Percentiles rank a stretch among this genome's conserved stretches.
phyloP scores from a whole-genome alignment of 2,329 filamentous ascomycete species.

The Fusarium sp. region DNA sequence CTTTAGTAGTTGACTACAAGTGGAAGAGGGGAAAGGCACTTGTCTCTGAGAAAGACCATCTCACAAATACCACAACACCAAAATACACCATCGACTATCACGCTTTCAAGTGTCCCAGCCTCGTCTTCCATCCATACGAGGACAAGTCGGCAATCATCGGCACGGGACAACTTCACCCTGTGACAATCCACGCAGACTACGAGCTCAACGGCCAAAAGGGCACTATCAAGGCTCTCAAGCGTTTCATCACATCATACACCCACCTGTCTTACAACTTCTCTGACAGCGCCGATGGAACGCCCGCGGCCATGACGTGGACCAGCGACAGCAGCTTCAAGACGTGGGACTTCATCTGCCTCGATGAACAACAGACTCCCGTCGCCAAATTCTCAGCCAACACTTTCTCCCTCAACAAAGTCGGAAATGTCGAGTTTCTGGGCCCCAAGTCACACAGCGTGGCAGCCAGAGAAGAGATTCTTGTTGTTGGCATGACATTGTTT shows the following conservation, averaged over 20 bases:
- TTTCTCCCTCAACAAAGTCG: constrained; percentile 33
- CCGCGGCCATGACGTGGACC: constrained; percentile 39
- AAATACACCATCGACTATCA: constrained; percentile 34
- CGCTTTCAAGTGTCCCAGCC: constrained; percentile 20
- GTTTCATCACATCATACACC: constrained; percentile 40
- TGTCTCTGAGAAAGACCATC: constrained; percentile 17
- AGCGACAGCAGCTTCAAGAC: constrained; percentile 35
- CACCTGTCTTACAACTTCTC: constrained; percentile 42
- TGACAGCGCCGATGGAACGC: constrained; percentile 8
- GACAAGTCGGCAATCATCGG: constrained; percentile 17
- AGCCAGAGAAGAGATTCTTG: constrained; percentile 37
- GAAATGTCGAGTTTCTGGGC: constrained; percentile 39
- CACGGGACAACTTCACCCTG: constrained; percentile 32
- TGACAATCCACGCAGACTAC: constrained; percentile 43
- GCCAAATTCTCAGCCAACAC: constrained; percentile 38
- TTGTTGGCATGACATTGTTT: constrained; percentile 36
- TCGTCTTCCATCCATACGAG: constrained; percentile 28
- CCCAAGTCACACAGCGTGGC: constrained; percentile 27
- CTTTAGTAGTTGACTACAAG: constrained; percentile 33
- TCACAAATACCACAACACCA: constrained; percentile 11
- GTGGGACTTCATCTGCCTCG: constrained; percentile 44
- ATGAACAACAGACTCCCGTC: constrained; percentile 37
- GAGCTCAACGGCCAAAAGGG: constrained; percentile 39
- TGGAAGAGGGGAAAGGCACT: constrained; percentile 37
- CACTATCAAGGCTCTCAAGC: constrained; percentile 40